Percentiles rank a stretch among this genome's conserved stretches.
phyloP scores from a whole-genome alignment of 2,329 filamentous ascomycete species.

The Clarireedia hainanense region DNA sequence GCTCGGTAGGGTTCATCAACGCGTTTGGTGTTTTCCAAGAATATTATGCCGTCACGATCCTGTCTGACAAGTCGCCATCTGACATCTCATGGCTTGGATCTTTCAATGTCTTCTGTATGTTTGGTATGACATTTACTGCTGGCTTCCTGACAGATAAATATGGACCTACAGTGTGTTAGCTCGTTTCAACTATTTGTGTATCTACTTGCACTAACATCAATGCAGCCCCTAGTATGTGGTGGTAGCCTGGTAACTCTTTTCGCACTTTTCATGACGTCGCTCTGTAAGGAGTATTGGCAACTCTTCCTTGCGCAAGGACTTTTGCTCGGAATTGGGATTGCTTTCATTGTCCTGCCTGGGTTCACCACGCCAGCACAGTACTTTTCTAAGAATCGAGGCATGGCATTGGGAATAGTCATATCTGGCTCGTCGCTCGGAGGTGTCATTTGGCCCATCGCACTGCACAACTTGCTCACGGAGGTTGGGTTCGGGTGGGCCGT shows the following conservation, averaged over 20 bases:
- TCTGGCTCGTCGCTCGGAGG: constrained; percentile 30
- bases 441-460: constrained; percentile 29
- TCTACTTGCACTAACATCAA: not conserved
- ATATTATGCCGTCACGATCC: constrained; percentile 23
- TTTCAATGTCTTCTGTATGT: constrained; percentile 28
- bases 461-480: constrained; percentile 24
- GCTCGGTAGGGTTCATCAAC: constrained; percentile 30
- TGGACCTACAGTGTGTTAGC: constrained; percentile 21
- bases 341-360: constrained; percentile 23
- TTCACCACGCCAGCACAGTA: constrained; percentile 11
- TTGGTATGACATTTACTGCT: constrained; percentile 7
- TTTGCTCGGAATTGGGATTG: constrained; percentile 17
- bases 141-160: constrained; percentile 20
- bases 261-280: constrained; percentile 20
- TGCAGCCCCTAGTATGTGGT: not conserved
- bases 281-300: constrained; percentile 29
- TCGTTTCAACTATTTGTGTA: too few relatives aligned
- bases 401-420: constrained; percentile 20
- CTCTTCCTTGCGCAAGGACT: constrained; percentile 27
- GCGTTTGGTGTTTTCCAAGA: constrained; percentile 31
- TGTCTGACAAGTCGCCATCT: constrained; percentile 20
- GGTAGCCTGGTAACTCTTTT: constrained; percentile 11
- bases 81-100: constrained; percentile 32
- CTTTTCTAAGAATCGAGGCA: constrained; percentile 15
- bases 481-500: constrained; percentile 27